phyloP scores from a whole-genome alignment of 495 filamentous ascomycete species.

The Poronia punctata region DNA sequence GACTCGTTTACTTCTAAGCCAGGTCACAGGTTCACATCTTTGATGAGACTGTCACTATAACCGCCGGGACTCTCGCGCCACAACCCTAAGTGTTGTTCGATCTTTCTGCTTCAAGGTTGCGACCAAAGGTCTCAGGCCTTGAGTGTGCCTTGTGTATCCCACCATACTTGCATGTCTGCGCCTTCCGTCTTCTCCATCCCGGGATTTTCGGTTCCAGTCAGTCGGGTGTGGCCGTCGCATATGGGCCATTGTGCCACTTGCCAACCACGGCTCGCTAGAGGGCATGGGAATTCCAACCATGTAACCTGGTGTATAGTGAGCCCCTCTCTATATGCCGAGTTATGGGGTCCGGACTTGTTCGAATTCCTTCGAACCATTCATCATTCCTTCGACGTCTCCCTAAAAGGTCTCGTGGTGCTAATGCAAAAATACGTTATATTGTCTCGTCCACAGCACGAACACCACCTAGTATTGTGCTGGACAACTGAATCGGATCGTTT shows the following conservation, averaged over 20 bases:
- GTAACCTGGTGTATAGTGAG: neutral
- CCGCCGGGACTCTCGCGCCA: conserved; percentile 10
- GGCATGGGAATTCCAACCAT: conserved; percentile 6
- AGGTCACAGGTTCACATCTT: neutral
- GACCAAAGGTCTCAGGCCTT: conserved; percentile 17
- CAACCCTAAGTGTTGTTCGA: too few relatives aligned
- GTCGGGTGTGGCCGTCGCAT: conserved; percentile 9
- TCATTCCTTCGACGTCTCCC: too few relatives aligned
- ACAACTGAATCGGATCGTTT: neutral
- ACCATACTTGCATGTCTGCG: conserved; percentile 20
- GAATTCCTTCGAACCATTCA: too few relatives aligned
- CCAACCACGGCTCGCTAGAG: conserved; percentile 1
- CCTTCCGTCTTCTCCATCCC: conserved; percentile 6
- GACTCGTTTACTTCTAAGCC: too few relatives aligned
- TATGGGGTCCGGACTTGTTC: too few relatives aligned
- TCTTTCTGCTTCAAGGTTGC: conserved; percentile 4
- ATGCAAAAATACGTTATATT: too few relatives aligned
- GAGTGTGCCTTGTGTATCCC: conserved; percentile 17
- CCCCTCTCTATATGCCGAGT: too few relatives aligned
- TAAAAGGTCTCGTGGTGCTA: too few relatives aligned
- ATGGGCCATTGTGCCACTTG: conserved; percentile 8
- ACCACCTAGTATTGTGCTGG: too few relatives aligned
- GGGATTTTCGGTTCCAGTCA: conserved; percentile 1
- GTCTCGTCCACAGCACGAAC: too few relatives aligned
- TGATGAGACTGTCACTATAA: conserved; percentile 9